Percentiles rank a stretch among this genome's conserved stretches.
Evolutionary conservation across 257 asterid species (phyloP).

Genomic region (Nicotiana undulata): DNA sequence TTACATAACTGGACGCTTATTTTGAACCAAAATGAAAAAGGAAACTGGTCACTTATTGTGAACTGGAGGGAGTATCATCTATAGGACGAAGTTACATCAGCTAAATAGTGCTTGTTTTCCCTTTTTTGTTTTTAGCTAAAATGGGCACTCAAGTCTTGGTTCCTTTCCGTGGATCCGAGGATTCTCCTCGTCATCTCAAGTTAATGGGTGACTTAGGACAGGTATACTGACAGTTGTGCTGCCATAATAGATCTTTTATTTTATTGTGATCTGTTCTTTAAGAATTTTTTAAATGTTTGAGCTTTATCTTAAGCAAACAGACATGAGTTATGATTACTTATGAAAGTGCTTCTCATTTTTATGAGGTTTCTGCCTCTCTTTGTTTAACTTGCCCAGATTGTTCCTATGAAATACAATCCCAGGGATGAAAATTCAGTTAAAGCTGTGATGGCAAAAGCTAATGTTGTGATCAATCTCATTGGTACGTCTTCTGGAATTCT

Average conservation of each 20-base stretch:
- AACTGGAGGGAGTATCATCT: too few species aligned
- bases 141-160: slow-evolving; percentile 94
- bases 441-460: slow-evolving; percentile 99
- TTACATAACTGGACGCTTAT: too few species aligned
- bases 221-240: slow-evolving; percentile 31
- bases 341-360: background rate
- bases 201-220: slow-evolving; percentile 99
- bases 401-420: slow-evolving; percentile 92
- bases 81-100: background rate
- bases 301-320: background rate
- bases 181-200: slow-evolving; percentile 91
- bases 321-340: background rate
- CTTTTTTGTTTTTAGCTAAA: slow-evolving; percentile 52
- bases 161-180: slow-evolving; percentile 97
- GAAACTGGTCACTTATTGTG: too few species aligned
- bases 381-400: slow-evolving; percentile 48
- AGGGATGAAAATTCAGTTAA: slow-evolving; percentile 85
- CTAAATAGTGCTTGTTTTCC: background rate
- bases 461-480: slow-evolving; percentile 95
- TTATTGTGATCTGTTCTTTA: background rate
- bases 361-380: background rate
- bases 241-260: background rate
- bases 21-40: too few species aligned
- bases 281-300: background rate
- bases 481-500: slow-evolving; percentile 33